These are phyloP conservation scores for bread wheat (Triticum aestivum) DNA, from an alignment of 176 grass and related monocot species.

Conservation along the genomic window IWGSC_CS_RefSeq_v2.1 NC_057805.1:15857037-15857536, in stretches of 20 bases:
- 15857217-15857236: neutral
- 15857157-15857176: neutral
- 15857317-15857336: neutral
- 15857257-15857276: neutral
- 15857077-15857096: neutral
- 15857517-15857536: neutral
- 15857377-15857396: conserved; percentile 38
- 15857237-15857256: neutral
- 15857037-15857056: neutral
- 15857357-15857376: conserved; percentile 40
- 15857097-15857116: neutral
- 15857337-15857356: neutral
- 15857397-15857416: conserved; percentile 25
- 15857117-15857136: neutral
- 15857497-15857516: conserved; percentile 38
- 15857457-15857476: conserved; percentile 49
- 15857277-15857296: neutral
- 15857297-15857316: neutral
- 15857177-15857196: neutral
- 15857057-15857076: neutral
- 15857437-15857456: conserved; percentile 43
- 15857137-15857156: neutral
- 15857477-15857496: conserved; percentile 34
- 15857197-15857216: neutral
- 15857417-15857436: conserved; percentile 47